Conservation (phyloP, 2,329 filamentous ascomycete species). For the Venturia asperata region DNA sequence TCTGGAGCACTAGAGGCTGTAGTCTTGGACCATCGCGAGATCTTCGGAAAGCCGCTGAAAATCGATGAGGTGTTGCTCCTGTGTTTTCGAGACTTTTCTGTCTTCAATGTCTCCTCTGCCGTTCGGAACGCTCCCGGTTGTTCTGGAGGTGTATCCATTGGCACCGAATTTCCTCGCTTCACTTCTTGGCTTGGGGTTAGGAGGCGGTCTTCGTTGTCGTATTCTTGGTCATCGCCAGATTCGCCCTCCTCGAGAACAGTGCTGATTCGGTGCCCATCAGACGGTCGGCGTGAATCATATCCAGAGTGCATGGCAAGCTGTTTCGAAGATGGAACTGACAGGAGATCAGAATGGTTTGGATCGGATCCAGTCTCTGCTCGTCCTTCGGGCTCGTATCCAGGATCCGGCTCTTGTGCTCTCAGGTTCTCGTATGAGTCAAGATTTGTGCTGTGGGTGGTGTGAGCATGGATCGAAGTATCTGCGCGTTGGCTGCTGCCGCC, state of each 20-base stretch:
- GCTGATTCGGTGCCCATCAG: conserved; percentile 71
- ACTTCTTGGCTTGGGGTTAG: conserved; percentile 55
- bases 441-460: conserved; percentile 38
- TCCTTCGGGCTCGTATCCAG: conserved; percentile 77
- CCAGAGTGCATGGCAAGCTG: conserved; percentile 40
- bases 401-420: conserved; percentile 47
- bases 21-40: conserved; percentile 95
- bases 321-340: conserved; percentile 55
- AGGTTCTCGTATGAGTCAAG: conserved; percentile 64
- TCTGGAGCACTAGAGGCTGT: conserved; percentile 71
- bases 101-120: conserved; percentile 72
- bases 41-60: conserved; percentile 66
- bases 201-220: conserved; percentile 53
- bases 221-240: conserved; percentile 57
- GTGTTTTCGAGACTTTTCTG: conserved; percentile 73
- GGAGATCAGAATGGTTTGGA: conserved; percentile 62
- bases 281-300: conserved; percentile 47
- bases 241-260: conserved; percentile 81
- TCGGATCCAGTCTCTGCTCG: conserved; percentile 68
- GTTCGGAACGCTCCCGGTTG: conserved; percentile 33
- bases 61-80: conserved; percentile 76
- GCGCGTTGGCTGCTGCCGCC: conserved; percentile 23
- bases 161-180: conserved; percentile 32
- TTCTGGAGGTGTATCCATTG: conserved; percentile 49
- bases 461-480: conserved; percentile 22